A percentile compares a stretch with the other conserved stretches of the same genome.
phyloP scores from a whole-genome alignment of 73 alveolate genomes.

The Paramecium primaurelia region DNA sequence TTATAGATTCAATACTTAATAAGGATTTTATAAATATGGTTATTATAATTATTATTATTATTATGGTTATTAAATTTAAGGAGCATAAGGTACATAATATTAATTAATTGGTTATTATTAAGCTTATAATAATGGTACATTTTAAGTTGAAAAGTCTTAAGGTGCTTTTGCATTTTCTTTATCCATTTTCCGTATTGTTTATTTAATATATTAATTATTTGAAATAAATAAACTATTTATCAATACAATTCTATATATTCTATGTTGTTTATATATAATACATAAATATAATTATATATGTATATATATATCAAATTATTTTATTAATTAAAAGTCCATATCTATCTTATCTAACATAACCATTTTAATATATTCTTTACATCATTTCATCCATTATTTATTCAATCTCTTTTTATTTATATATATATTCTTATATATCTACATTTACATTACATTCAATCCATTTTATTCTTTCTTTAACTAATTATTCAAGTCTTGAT shows the following conservation, averaged over 20 bases:
- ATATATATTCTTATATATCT: slow-evolving; percentile 79
- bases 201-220: background rate
- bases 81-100: background rate
- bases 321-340: too few relatives aligned
- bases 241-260: too few relatives aligned
- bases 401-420: slow-evolving; percentile 83
- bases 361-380: slow-evolving; percentile 82
- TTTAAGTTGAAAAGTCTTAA: background rate
- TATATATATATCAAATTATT: too few relatives aligned
- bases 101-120: background rate
- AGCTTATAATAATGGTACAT: background rate
- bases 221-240: background rate
- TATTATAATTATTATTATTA: background rate
- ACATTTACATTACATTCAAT: slow-evolving; percentile 69
- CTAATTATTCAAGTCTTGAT: slow-evolving; percentile 49
- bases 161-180: background rate
- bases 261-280: background rate
- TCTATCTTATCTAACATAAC: too few relatives aligned
- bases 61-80: background rate
- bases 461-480: slow-evolving; percentile 73
- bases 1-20: background rate
- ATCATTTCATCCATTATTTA: slow-evolving; percentile 88
- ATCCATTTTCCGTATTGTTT: background rate
- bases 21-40: background rate
- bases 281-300: too few relatives aligned